A percentile compares a stretch with the other conserved stretches of the same genome.
These are phyloP conservation scores for Mycena chlorophos DNA, from an alignment of 768 basidiomycete species.

Conservation along the genomic window DNA sequence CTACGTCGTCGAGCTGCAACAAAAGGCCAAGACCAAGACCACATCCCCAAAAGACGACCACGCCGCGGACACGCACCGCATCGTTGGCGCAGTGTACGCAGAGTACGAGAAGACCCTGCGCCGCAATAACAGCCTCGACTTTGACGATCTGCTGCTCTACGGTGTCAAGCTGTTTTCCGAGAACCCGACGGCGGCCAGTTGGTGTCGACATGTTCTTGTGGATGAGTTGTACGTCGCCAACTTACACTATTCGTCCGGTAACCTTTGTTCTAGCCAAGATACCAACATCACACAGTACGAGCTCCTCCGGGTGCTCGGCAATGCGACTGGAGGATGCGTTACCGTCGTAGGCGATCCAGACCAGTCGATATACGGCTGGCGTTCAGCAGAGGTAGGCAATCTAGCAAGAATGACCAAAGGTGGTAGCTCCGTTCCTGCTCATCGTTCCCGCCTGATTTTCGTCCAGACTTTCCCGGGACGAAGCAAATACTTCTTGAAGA, in stretches of 20 bases:
- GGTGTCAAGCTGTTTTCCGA: slow-evolving; percentile 64
- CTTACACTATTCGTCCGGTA: background rate
- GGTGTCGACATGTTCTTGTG: slow-evolving; percentile 72
- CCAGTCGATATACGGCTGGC: slow-evolving; percentile 74
- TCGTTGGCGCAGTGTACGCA: slow-evolving; percentile 56
- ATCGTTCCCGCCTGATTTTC: background rate
- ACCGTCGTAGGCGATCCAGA: slow-evolving; percentile 91
- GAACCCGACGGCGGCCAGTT: slow-evolving; percentile 49
- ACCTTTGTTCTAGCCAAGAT: slow-evolving; percentile 55
- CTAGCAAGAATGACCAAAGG: slow-evolving; percentile 70
- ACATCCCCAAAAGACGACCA: slow-evolving; percentile 13
- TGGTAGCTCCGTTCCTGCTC: slow-evolving; percentile 16
- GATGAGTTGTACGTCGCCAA: slow-evolving; percentile 71
- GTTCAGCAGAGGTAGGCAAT: slow-evolving; percentile 77
- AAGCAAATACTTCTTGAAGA: slow-evolving; percentile 76
- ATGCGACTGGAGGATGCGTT: slow-evolving; percentile 46
- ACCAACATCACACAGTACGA: slow-evolving; percentile 82
- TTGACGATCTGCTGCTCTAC: slow-evolving; percentile 79
- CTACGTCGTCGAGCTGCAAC: slow-evolving; percentile 32
- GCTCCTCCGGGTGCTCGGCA: slow-evolving; percentile 69
- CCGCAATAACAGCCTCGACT: slow-evolving; percentile 74
- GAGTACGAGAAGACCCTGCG: slow-evolving; percentile 66
- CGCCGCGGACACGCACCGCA: slow-evolving; percentile 34
- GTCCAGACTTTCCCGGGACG: slow-evolving; percentile 62
- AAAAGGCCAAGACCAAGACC: slow-evolving; percentile 19